Conservation (phyloP, 441 rosid genomes). For the Arabidopsis hybrid region DNA sequence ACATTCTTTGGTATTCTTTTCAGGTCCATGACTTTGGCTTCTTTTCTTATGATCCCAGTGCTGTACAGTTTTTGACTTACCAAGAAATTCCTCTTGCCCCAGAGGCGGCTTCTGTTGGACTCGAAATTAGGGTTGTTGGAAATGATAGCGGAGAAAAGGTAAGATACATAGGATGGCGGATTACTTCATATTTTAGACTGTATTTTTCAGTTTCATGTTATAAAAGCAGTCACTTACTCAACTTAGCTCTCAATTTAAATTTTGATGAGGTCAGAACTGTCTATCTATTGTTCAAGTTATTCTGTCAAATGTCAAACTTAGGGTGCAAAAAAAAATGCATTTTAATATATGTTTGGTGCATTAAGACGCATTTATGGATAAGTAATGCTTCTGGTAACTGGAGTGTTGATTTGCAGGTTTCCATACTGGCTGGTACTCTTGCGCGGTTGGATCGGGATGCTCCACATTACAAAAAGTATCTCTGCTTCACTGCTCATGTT, state of each 20-base stretch:
- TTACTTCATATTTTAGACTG: neutral
- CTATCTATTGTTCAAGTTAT: constrained; percentile 8
- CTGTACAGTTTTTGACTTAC: constrained; percentile 79
- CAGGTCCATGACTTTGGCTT: constrained; percentile 99
- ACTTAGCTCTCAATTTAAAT: constrained; percentile 9
- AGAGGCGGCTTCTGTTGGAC: constrained; percentile 95
- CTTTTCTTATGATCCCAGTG: constrained; percentile 88
- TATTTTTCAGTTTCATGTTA: constrained; percentile 16
- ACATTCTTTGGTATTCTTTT: constrained; percentile 40
- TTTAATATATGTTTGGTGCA: neutral
- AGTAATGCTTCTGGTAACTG: constrained; percentile 26
- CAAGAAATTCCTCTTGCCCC: constrained; percentile 99
- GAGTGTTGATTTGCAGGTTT: constrained; percentile 69
- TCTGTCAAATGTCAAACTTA: neutral
- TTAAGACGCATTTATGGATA: constrained; percentile 6
- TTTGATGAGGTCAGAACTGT: constrained; percentile 1
- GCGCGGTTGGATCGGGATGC: constrained; percentile 99
- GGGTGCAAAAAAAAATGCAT: neutral
- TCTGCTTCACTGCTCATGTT: constrained; percentile 35
- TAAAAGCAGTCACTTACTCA: neutral
- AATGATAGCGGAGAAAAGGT: constrained; percentile 99
- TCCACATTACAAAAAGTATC: constrained; percentile 84
- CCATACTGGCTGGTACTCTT: constrained; percentile 95
- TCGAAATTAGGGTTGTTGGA: constrained; percentile 98
- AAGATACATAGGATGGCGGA: constrained; percentile 31